Conservation (phyloP, 306 rosid genomes). For the Vicia faba region DNA sequence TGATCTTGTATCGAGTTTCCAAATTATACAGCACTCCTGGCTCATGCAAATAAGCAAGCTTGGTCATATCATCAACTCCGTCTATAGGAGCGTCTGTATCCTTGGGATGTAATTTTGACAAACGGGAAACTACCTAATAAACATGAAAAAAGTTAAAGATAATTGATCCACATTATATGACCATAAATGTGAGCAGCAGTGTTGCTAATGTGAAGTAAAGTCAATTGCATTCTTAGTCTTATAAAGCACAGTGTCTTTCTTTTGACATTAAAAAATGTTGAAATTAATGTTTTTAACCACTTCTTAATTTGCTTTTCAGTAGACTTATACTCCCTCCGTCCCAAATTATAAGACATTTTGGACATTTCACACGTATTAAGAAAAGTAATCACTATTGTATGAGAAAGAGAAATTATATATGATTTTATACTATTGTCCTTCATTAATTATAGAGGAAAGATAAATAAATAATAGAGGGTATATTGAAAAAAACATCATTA, state of each 20-base stretch:
- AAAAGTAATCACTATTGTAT: too few species aligned
- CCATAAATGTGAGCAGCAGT: neutral
- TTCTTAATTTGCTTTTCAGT: slow-evolving; percentile 12
- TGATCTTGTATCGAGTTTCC: slow-evolving; percentile 61
- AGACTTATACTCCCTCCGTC: slow-evolving; percentile 4
- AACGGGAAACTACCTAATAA: slow-evolving; percentile 63
- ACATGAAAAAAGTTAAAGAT: slow-evolving; percentile 32
- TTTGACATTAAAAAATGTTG: slow-evolving; percentile 13
- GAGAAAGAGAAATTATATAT: too few species aligned
- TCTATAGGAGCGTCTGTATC: slow-evolving; percentile 60
- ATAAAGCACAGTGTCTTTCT: slow-evolving; percentile 10
- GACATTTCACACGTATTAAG: too few species aligned
- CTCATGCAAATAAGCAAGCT: slow-evolving; percentile 86
- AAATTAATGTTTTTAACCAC: slow-evolving; percentile 23
- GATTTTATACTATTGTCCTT: too few species aligned
- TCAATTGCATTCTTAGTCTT: slow-evolving; percentile 32
- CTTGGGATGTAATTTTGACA: slow-evolving; percentile 74
- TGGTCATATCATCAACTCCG: slow-evolving; percentile 94
- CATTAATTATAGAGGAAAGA: too few species aligned
- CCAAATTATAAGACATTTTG: too few species aligned
- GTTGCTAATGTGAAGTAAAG: slow-evolving; percentile 20
- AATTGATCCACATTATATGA: slow-evolving; percentile 30
- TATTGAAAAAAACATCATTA: too few species aligned
- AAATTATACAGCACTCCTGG: slow-evolving; percentile 84
- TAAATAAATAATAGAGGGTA: too few species aligned